phyloP scores from a whole-genome alignment of 2,329 filamentous ascomycete genomes.

The Botrytis fragariae region DNA sequence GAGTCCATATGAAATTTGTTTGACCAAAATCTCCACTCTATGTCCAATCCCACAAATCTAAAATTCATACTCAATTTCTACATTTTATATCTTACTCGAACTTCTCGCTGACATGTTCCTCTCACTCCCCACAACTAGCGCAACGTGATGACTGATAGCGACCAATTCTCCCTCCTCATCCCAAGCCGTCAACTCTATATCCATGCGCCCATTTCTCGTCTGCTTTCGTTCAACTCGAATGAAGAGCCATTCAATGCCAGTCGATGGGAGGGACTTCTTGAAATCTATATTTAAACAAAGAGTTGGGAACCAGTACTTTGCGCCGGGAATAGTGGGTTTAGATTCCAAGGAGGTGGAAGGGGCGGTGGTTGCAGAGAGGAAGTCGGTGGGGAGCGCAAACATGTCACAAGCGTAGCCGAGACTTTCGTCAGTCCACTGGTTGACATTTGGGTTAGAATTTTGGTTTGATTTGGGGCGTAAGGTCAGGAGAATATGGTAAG shows the following conservation, averaged over 20 bases:
- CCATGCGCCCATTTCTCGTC: slow-evolving; percentile 69
- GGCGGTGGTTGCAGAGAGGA: neutral
- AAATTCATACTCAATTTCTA: neutral
- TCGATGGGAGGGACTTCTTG: slow-evolving; percentile 66
- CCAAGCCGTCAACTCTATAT: slow-evolving; percentile 67
- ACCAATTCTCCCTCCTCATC: slow-evolving; percentile 64
- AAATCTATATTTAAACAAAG: slow-evolving; percentile 72
- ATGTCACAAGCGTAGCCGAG: slow-evolving; percentile 67
- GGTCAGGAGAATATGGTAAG: neutral
- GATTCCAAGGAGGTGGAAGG: slow-evolving; percentile 50
- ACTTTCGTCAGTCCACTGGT: slow-evolving; percentile 58
- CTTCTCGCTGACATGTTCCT: slow-evolving; percentile 51
- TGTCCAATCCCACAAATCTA: neutral
- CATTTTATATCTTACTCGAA: slow-evolving; percentile 24
- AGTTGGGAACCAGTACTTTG: slow-evolving; percentile 49
- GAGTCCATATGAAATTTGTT: neutral
- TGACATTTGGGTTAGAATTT: neutral
- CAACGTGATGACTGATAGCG: slow-evolving; percentile 66
- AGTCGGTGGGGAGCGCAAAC: slow-evolving; percentile 45
- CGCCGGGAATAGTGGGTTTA: slow-evolving; percentile 41
- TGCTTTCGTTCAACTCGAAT: slow-evolving; percentile 62
- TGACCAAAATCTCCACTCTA: neutral
- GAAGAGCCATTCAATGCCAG: slow-evolving; percentile 72
- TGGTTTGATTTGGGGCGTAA: neutral
- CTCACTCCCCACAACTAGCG: slow-evolving; percentile 59